A percentile compares a stretch with the other conserved stretches of the same genome.
Evolutionary conservation across 805 yeast species (phyloP).

Genomic region (Candida maris): DNA sequence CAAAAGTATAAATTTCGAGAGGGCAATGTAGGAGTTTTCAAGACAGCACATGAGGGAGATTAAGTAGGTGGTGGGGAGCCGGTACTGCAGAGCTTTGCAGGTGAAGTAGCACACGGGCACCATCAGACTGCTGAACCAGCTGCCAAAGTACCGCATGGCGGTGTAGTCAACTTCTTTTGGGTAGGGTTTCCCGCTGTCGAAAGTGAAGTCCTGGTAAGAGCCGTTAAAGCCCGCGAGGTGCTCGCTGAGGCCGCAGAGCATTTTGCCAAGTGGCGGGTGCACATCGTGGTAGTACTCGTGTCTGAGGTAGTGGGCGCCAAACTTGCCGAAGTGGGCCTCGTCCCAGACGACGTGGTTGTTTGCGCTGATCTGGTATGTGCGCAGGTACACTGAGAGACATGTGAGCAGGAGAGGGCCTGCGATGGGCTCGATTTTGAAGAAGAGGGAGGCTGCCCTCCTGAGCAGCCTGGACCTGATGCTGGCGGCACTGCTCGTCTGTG

Average conservation of each 20-base stretch:
- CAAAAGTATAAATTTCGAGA: slow-evolving; percentile 69
- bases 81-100: slow-evolving; percentile 54
- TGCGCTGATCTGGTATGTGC: slow-evolving; percentile 56
- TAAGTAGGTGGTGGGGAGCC: slow-evolving; percentile 51
- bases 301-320: slow-evolving; percentile 83
- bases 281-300: slow-evolving; percentile 94
- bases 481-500: no score
- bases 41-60: slow-evolving; percentile 60
- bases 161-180: slow-evolving; percentile 61
- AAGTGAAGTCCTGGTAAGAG: slow-evolving; percentile 57
- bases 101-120: slow-evolving; percentile 72
- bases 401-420: slow-evolving; percentile 45
- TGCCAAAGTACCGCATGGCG: slow-evolving; percentile 70
- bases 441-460: background rate
- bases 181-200: slow-evolving; percentile 60
- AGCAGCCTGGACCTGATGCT: background rate
- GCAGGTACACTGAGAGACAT: slow-evolving; percentile 45
- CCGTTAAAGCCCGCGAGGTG: slow-evolving; percentile 75
- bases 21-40: slow-evolving; percentile 65
- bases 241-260: slow-evolving; percentile 86
- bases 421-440: slow-evolving; percentile 27
- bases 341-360: slow-evolving; percentile 76
- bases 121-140: slow-evolving; percentile 60
- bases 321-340: slow-evolving; percentile 92
- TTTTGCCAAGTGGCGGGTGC: slow-evolving; percentile 95